phyloP scores from a whole-genome alignment of 768 basidiomycete species.

The Cystobasidium onofrii region DNA sequence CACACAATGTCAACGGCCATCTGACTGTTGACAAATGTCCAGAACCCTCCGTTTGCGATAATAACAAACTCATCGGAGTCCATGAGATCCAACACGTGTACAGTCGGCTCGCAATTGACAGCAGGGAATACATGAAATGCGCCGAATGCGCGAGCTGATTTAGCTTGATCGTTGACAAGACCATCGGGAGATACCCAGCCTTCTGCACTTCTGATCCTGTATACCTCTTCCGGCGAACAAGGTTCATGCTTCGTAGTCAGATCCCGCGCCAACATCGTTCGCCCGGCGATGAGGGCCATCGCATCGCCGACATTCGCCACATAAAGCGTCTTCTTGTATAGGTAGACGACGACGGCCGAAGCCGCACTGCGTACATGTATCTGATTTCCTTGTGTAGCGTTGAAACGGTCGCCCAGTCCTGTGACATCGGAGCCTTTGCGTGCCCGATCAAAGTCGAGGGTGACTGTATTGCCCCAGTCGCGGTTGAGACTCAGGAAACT shows the following conservation, averaged over 20 bases:
- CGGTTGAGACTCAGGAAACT: slow-evolving; percentile 83
- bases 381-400: slow-evolving; percentile 37
- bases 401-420: slow-evolving; percentile 33
- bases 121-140: slow-evolving; percentile 82
- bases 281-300: slow-evolving; percentile 60
- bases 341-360: slow-evolving; percentile 77
- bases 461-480: slow-evolving; percentile 61
- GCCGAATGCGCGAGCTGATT: slow-evolving; percentile 87
- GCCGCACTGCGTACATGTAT: slow-evolving; percentile 58
- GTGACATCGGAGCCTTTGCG: slow-evolving; percentile 17
- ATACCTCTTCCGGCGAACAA: slow-evolving; percentile 72
- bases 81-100: slow-evolving; percentile 60
- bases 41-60: slow-evolving; percentile 81
- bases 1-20: slow-evolving; percentile 93
- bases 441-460: slow-evolving; percentile 1
- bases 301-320: slow-evolving; percentile 84
- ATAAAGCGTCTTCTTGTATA: slow-evolving; percentile 67
- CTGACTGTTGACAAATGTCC: slow-evolving; percentile 89
- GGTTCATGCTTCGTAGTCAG: slow-evolving; percentile 81
- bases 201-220: slow-evolving; percentile 79
- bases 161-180: slow-evolving; percentile 80
- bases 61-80: slow-evolving; percentile 93
- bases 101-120: slow-evolving; percentile 78
- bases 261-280: slow-evolving; percentile 58
- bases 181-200: slow-evolving; percentile 91